Evolutionary conservation across 768 basidiomycete species (phyloP).

Genomic region (Russula ochroleuca): DNA sequence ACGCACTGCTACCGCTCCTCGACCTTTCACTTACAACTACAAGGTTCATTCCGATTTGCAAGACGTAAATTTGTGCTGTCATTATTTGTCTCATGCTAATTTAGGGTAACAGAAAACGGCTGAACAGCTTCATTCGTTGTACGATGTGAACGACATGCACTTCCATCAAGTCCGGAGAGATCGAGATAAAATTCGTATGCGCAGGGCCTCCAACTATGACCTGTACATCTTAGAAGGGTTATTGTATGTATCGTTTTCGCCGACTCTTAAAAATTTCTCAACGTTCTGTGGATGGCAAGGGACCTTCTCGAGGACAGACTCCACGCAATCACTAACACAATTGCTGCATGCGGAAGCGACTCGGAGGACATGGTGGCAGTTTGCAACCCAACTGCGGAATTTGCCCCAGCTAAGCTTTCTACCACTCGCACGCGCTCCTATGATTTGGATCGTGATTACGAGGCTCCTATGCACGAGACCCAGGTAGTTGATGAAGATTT

Average conservation of each 20-base stretch:
- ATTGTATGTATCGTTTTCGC: conserved; percentile 4
- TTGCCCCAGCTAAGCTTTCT: not conserved
- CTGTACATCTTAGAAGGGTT: conserved; percentile 13
- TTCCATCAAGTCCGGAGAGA: conserved; percentile 7
- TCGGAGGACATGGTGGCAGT: not conserved
- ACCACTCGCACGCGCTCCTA: not conserved
- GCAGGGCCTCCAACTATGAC: conserved; percentile 7
- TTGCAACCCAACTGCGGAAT: not conserved
- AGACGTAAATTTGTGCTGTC: conserved; percentile 7
- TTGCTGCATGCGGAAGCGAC: conserved; percentile 29
- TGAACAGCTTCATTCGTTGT: conserved; percentile 11
- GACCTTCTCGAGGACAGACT: conserved; percentile 39
- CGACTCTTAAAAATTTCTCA: not conserved
- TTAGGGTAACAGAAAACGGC: conserved; percentile 1
- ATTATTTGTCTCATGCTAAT: conserved; percentile 2
- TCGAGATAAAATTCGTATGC: conserved; percentile 16
- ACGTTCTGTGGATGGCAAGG: conserved; percentile 24
- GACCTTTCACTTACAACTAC: not conserved
- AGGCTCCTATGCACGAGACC: conserved; percentile 4
- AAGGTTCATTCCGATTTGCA: conserved; percentile 15
- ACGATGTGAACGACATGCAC: conserved; percentile 9
- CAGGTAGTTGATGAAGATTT: conserved; percentile 11
- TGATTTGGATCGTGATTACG: not conserved
- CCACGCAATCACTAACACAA: conserved; percentile 36
- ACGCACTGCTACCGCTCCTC: not conserved